These are phyloP conservation scores for Annulohypoxylon truncatum DNA, from an alignment of 2,329 filamentous ascomycete genomes.

Conservation along the genomic window DNA sequence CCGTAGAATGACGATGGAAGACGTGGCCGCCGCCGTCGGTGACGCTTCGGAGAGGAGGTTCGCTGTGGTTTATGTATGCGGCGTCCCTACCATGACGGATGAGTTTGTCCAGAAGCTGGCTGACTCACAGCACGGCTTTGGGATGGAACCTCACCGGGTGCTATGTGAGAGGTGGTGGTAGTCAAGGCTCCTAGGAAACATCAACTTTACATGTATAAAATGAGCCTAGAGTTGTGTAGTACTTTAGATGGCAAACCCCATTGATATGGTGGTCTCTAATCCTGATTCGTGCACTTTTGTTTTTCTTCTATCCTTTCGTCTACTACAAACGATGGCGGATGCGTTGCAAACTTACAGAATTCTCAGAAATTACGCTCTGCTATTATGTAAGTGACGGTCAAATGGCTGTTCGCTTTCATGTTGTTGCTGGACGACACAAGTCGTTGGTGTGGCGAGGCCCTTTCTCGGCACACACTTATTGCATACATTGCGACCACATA, in stretches of 20 bases:
- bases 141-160: conserved; percentile 60
- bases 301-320: too few species aligned
- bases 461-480: too few species aligned
- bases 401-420: too few species aligned
- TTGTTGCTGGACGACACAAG: too few species aligned
- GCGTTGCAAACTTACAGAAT: too few species aligned
- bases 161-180: conserved; percentile 75
- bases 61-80: conserved; percentile 74
- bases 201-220: neutral
- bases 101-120: conserved; percentile 65
- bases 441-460: too few species aligned
- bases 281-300: too few species aligned
- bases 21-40: conserved; percentile 57
- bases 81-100: conserved; percentile 76
- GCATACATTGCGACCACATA: neutral
- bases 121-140: conserved; percentile 46
- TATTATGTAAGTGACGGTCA: too few species aligned
- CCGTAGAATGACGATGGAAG: conserved; percentile 57
- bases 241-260: neutral
- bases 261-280: neutral
- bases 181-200: neutral
- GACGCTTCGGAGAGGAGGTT: conserved; percentile 51
- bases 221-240: too few species aligned
- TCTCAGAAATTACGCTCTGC: too few species aligned
- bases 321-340: too few species aligned